phyloP scores from a whole-genome alignment of 2,329 filamentous ascomycete species.

The Phaeoacremonium minimum region DNA sequence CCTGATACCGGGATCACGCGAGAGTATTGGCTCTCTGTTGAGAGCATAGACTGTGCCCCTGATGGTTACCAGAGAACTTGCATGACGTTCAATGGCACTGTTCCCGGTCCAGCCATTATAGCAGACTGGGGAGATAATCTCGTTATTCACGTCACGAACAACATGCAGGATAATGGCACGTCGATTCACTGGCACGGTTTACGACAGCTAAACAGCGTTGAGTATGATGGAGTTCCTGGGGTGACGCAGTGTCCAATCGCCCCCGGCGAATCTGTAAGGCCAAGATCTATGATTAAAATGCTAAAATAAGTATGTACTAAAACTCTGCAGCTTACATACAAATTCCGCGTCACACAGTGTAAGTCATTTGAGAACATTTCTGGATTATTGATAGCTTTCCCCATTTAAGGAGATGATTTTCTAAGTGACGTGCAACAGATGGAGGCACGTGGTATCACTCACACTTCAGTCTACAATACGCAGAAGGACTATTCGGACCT shows the following conservation, averaged over 20 bases:
- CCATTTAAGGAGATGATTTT: too few species aligned
- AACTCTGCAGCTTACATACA: conserved; percentile 29
- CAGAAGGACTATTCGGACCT: conserved; percentile 40
- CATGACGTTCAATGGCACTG: conserved; percentile 24
- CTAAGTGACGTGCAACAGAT: too few species aligned
- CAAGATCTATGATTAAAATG: too few species aligned
- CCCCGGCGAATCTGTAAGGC: conserved; percentile 21
- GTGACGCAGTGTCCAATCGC: conserved; percentile 36
- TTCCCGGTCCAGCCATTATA: conserved; percentile 23
- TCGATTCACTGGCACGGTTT: conserved; percentile 45
- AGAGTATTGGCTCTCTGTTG: conserved; percentile 18
- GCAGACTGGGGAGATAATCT: conserved; percentile 39
- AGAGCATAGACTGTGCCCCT: conserved; percentile 12
- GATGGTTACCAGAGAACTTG: conserved; percentile 17
- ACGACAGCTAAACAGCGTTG: conserved; percentile 34
- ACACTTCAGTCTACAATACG: conserved; percentile 25
- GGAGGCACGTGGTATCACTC: conserved; percentile 32
- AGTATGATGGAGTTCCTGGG: conserved; percentile 36
- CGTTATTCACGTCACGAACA: conserved; percentile 59
- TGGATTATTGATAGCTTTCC: too few species aligned
- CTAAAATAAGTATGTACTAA: too few species aligned
- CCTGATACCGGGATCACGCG: conserved; percentile 13
- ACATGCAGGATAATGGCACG: conserved; percentile 37
- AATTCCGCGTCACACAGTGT: conserved; percentile 25
- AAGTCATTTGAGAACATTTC: too few species aligned